Conservation (phyloP, 2,329 filamentous ascomycete species). For the Botryosphaeria dothidea region DNA sequence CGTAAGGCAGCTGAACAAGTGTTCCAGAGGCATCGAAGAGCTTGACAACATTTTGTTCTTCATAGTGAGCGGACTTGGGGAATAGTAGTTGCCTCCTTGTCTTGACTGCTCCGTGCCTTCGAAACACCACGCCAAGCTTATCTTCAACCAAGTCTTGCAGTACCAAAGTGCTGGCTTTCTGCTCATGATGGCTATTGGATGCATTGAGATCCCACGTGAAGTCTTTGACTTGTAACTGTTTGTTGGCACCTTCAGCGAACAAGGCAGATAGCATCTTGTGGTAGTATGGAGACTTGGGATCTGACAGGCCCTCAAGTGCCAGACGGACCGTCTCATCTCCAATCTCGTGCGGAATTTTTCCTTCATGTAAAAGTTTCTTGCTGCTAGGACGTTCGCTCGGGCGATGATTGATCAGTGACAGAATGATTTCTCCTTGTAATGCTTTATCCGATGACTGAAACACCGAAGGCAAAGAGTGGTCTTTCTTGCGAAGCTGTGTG, state of each 20-base stretch:
- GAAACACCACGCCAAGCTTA: constrained; percentile 75
- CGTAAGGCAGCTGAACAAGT: constrained; percentile 91
- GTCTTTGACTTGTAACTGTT: constrained; percentile 78
- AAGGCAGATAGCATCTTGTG: constrained; percentile 84
- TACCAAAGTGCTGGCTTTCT: constrained; percentile 59
- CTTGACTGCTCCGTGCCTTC: constrained; percentile 86
- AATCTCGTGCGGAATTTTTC: constrained; percentile 85
- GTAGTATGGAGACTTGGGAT: constrained; percentile 84
- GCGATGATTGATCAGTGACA: constrained; percentile 77
- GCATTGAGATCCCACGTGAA: constrained; percentile 50
- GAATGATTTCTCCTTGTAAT: constrained; percentile 73
- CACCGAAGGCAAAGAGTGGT: constrained; percentile 69
- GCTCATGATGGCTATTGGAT: constrained; percentile 28
- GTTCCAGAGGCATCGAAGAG: constrained; percentile 81
- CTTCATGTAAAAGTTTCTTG: constrained; percentile 77
- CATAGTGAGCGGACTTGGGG: constrained; percentile 78
- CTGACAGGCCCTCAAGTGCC: constrained; percentile 76
- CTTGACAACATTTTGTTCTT: constrained; percentile 67
- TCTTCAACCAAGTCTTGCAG: constrained; percentile 74
- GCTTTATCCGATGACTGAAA: constrained; percentile 70
- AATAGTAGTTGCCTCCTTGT: constrained; percentile 73
- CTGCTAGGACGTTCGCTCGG: constrained; percentile 82
- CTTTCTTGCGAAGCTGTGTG: constrained; percentile 65
- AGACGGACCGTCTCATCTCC: constrained; percentile 89
- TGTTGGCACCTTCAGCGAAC: constrained; percentile 70